Evolutionary conservation across 2,329 filamentous ascomycete genomes (phyloP), one percentile per base, ranked within the genome.

Genomic region (Aspergillus glaucus): DNA sequence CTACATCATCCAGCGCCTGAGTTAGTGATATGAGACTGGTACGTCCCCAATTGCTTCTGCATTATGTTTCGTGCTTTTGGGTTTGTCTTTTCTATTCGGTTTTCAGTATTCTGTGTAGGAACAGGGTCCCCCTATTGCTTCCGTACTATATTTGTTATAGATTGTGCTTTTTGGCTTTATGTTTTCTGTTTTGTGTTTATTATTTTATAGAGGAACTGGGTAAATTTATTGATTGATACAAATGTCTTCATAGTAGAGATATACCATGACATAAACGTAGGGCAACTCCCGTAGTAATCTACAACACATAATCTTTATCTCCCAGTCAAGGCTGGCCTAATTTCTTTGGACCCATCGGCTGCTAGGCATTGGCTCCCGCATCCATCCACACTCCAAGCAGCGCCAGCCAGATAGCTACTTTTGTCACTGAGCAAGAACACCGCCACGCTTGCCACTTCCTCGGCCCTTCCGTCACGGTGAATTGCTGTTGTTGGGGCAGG

Each of bases 401-500:
- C 41, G n/a, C 49, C 49, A 45, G 52, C 53, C 26, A 61, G 51
- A 47, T 54, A 58, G 44, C 55, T 52, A 32, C 54, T 49, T 43
- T 58, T 50, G 4, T 50, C 48, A 24, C 55, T 55, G 8, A 55
- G 50, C 21, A 57, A 48, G 39, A 57, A 55, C 3, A 56, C 45
- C 5, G 54, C 54, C 7, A 55, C 52, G 19, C 53, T 28, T 6
- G 42, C 47, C 3, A 49, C 36, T 30, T 45, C 47, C 17, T 45
- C 12, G 2, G 41, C 34, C n/a, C 12, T 37, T 19, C 47, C 36
- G 6, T 26, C 12, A 9, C 47, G 17, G 7, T 21, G 39, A 24
- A 41, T 41, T 14, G 39, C 3, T 12, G 39, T 14, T 14, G 9
- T 21, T 14, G 39, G 17, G 3, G 19, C 12, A 14, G 10, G 39